A percentile compares a stretch with the other conserved stretches of the same genome.
These are phyloP conservation scores for Torrubiellomyces zombiae DNA, from an alignment of 2,329 filamentous ascomycete species.

Conservation along the genomic window DNA sequence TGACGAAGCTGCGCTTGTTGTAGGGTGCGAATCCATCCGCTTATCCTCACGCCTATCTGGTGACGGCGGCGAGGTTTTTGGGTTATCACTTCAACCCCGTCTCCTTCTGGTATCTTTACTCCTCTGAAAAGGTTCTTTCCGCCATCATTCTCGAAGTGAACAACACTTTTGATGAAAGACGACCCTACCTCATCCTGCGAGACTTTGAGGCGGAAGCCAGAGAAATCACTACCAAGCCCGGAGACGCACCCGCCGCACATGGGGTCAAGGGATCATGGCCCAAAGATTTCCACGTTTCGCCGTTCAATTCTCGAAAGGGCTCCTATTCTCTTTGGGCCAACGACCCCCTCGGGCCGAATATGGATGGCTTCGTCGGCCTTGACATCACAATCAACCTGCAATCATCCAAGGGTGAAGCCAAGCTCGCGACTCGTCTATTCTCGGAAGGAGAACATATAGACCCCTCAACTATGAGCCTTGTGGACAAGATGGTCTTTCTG, in stretches of 20 bases:
- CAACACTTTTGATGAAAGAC: constrained; percentile 58
- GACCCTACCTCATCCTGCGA: constrained; percentile 17
- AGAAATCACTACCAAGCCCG: constrained; percentile 2
- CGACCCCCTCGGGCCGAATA: constrained; percentile 24
- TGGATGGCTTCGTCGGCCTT: constrained; percentile 24
- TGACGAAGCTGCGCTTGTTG: background rate
- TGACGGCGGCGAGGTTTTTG: constrained; percentile 53
- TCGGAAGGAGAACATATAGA: constrained; percentile 34
- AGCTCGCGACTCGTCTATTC: constrained; percentile 43
- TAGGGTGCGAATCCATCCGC: constrained; percentile 40
- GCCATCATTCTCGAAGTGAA: constrained; percentile 60
- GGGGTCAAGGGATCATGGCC: constrained; percentile 35
- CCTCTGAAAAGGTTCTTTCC: constrained; percentile 33
- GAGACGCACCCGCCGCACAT: constrained; percentile 1
- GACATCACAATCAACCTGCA: constrained; percentile 43
- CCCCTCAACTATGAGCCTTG: constrained; percentile 24
- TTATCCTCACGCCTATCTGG: constrained; percentile 53
- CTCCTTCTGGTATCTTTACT: constrained; percentile 68
- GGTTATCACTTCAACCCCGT: constrained; percentile 61
- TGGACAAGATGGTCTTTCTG: constrained; percentile 30
- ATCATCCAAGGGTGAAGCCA: constrained; percentile 42
- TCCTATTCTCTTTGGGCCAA: constrained; percentile 32
- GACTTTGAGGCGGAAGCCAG: constrained; percentile 10
- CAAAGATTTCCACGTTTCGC: constrained; percentile 64
- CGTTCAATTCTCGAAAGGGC: constrained; percentile 50